Base-by-base conservation (phyloP, 192 early-diverging fungal species). In the Pilobolus umbonatus region DNA sequence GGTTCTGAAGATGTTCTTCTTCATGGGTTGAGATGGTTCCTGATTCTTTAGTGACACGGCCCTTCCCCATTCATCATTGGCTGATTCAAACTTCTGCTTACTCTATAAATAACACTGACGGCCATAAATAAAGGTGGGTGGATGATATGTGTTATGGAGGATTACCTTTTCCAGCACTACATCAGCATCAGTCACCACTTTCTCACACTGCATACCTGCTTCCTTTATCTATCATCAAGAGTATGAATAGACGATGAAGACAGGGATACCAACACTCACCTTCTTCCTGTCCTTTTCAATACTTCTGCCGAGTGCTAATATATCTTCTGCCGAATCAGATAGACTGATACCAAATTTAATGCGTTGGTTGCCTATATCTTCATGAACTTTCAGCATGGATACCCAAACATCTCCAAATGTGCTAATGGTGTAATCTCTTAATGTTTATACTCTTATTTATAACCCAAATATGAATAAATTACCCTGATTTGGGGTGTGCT, bases 31-130 rank as follows among this genome's bases (percentile, higher is more conserved):
- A 1, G 52, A 21, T 6, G 74, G 67, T 22, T 80, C 80, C 17
- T 67, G 71, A 30, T 71, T 73, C 55, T 76, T 75, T 65, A 76
- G 75, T 12, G 89, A 64, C 29, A 88, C 66, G 9, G 88, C 69
- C 7, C 80, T 78, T 60, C 96, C 92, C 93, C 92, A 94, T 45
- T 94, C 94, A 52, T 89, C 85, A 29, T 86, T 89, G 29, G 80
- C 61, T 8, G 65, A 15, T 61, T 95, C 93, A 69, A 92, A 96
- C 26, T 57, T 58, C 29, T 62, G 60, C 85, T 89, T 61, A 60
- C 63, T 46, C 85, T 87, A 38, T 81, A 76, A 69, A 75, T 49
- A 38, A 39, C 14, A 19, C 28, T 24, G 30, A n/a, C n/a, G n/a
- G n/a, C n/a, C 21, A 17, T 2, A 43, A 43, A 43, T 9, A 43